Evolutionary conservation across 495 filamentous ascomycete genomes (phyloP).

Genomic region (Pyronema omphalodes): DNA sequence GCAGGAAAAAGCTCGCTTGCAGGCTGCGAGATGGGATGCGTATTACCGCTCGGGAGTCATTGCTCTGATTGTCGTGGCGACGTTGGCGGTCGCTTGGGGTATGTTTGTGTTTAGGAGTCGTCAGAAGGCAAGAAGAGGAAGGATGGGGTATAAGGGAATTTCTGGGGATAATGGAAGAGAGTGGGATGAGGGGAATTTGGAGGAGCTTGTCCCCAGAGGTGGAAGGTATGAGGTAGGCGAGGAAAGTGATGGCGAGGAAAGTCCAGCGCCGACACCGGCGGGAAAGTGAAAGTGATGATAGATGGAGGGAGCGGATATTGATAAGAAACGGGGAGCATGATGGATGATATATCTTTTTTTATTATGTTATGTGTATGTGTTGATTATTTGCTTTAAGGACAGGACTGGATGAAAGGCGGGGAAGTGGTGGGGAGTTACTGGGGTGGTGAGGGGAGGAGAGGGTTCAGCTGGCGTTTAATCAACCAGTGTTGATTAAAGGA

Average conservation of each 20-base stretch:
- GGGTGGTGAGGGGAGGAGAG: no score
- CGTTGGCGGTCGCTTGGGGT: conserved; percentile 61
- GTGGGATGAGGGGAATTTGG: conserved; percentile 84
- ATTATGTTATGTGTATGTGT: no score
- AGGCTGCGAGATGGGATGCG: conserved; percentile 76
- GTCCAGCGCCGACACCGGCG: no score
- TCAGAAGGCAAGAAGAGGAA: conserved; percentile 28
- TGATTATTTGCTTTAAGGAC: no score
- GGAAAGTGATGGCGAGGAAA: conserved; percentile 13
- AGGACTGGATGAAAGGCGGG: no score
- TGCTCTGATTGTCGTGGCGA: conserved; percentile 66
- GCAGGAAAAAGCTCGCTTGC: conserved; percentile 51
- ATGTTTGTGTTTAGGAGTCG: conserved; percentile 73
- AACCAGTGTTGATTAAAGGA: no score
- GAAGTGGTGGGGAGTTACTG: no score
- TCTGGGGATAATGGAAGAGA: conserved; percentile 39
- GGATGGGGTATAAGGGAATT: conserved; percentile 27
- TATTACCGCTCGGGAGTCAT: conserved; percentile 86
- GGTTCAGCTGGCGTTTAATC: no score
- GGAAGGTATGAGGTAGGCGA: conserved; percentile 6
- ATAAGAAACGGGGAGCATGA: no score
- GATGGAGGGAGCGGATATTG: no score
- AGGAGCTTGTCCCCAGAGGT: conserved; percentile 22
- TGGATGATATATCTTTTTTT: no score
- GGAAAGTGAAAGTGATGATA: no score